phyloP scores from a whole-genome alignment of 345 rosid species.

The Toxicodendron radicans region DNA sequence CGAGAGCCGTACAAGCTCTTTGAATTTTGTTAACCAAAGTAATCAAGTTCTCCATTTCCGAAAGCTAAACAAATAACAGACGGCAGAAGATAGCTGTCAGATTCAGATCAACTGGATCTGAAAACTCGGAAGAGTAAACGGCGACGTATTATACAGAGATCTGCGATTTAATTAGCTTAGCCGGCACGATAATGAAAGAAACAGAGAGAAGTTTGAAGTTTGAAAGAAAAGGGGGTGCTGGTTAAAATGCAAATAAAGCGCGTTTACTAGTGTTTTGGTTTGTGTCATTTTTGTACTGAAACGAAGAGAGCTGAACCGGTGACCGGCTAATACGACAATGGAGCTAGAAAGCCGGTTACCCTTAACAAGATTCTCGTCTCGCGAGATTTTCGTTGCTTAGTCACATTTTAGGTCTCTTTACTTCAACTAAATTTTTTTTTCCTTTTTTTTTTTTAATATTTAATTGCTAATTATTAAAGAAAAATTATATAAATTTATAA shows the following conservation, averaged over 20 bases:
- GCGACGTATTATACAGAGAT: slow-evolving; percentile 12
- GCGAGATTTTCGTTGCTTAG: slow-evolving; percentile 17
- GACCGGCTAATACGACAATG: slow-evolving; percentile 1
- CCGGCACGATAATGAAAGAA: slow-evolving; percentile 2
- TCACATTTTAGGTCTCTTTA: neutral
- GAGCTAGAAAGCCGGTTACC: slow-evolving; percentile 2
- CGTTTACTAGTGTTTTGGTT: slow-evolving; percentile 6
- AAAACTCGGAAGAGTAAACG: neutral
- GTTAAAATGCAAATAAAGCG: slow-evolving; percentile 4
- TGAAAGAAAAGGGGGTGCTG: slow-evolving; percentile 14
- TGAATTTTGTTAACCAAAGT: slow-evolving; percentile 93
- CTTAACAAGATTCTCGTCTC: neutral
- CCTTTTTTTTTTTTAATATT: neutral
- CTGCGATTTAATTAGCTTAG: slow-evolving; percentile 8
- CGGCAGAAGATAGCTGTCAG: neutral
- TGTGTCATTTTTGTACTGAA: slow-evolving; percentile 8
- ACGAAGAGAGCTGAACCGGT: neutral
- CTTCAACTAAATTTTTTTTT: neutral
- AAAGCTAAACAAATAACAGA: slow-evolving; percentile 13
- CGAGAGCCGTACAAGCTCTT: slow-evolving; percentile 99
- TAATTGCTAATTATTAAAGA: too few species aligned
- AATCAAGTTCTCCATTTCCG: slow-evolving; percentile 84
- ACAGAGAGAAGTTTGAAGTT: slow-evolving; percentile 26
- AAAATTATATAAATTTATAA: too few species aligned
- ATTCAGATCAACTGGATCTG: slow-evolving; percentile 31